Percentiles rank a stretch among this genome's conserved stretches.
These are phyloP conservation scores for Zoysia japonica DNA, from an alignment of 176 grass and related monocot genomes.

Conservation along the genomic window DNA sequence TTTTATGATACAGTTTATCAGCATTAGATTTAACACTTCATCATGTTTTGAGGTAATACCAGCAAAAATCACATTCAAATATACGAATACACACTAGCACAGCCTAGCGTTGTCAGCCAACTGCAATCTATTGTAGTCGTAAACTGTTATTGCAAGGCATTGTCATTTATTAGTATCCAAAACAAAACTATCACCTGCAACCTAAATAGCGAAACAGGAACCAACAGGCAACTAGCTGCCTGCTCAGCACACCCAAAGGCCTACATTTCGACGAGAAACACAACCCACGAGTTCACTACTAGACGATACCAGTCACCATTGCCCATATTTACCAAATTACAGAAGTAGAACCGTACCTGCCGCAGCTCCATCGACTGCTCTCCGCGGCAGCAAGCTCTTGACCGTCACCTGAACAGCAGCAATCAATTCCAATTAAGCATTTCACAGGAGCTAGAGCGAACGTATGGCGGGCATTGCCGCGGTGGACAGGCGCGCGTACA, in stretches of 20 bases:
- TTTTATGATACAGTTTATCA: slow-evolving; percentile 2
- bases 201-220: background rate
- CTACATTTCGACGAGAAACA: background rate
- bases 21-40: background rate
- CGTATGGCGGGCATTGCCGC: background rate
- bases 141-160: background rate
- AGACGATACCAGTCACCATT: background rate
- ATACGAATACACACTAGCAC: background rate
- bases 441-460: slow-evolving; percentile 21
- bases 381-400: slow-evolving; percentile 9
- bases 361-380: slow-evolving; percentile 3
- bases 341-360: slow-evolving; percentile 18
- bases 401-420: slow-evolving; percentile 24
- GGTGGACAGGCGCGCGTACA: background rate
- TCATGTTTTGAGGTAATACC: background rate
- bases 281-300: background rate
- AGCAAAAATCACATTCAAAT: background rate
- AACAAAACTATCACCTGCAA: background rate
- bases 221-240: background rate
- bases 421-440: background rate
- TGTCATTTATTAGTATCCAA: background rate
- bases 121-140: background rate
- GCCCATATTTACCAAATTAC: background rate
- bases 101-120: background rate
- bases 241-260: slow-evolving; percentile 5